Evolutionary conservation across 129 eudicot species (phyloP), one percentile per base, ranked within the genome.

Genomic region (Tanacetum coccineum): DNA sequence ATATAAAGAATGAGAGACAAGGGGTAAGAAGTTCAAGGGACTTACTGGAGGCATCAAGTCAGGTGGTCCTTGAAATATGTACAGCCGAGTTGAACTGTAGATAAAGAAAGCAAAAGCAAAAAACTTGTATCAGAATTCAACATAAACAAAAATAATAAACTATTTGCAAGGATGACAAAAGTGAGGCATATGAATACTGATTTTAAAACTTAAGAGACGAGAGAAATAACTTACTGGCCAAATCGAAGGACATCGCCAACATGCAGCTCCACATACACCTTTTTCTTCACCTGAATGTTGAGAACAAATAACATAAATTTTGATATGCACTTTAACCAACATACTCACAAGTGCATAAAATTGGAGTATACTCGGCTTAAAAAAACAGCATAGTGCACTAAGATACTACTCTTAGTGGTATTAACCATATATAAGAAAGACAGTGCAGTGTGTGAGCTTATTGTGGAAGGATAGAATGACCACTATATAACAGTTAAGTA

Each of bases 211-310:
- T 32, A 39, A 62, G 65, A 64, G 48, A 67, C 22, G 58, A 52
- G 64, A 13, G 51, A 66, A 53, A 77, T 28, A 70, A 75, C 97
- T 89, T 85, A 94, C 99, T 63, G 94, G 88, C 99, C 99, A 83
- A 94, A 94, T 19, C 90, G 90, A 53, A 94, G 79, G 64, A 94
- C 97, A 52, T 94, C 99, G 42, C 99, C 99, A 63, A 94, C 99
- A 68, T 89, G 97, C 71, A 94, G 73, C 68, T 94, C 95, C 63
- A 81, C 81, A 61, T 82, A 87, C 28, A 64, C 87, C 76, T 81
- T 94, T 78, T 79, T 65, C 78, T 81, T 85, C 61, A 94, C 97
- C 99, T 94, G 56, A 21, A 74, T 40, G 42, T 53, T 17, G 65
- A 64, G 32, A 55, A 21, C 6, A n/a, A 49, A 46, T 9, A 26